Evolutionary conservation across 495 filamentous ascomycete genomes (phyloP), one percentile per base, ranked within the genome.

Genomic region (Diplogelasinospora grovesii): DNA sequence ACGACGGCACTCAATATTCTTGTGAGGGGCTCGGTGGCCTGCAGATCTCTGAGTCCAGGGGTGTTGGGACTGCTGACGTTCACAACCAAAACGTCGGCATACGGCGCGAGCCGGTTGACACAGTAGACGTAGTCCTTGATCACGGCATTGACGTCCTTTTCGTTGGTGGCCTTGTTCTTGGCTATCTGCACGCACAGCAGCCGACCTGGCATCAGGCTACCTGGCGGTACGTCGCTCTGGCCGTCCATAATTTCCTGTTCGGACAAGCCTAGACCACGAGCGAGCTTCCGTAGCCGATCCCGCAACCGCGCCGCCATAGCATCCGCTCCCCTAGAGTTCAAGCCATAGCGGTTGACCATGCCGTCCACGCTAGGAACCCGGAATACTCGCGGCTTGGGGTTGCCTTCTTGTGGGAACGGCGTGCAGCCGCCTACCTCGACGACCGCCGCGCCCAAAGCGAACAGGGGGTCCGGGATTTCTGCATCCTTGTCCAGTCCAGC

Each of bases 11-110:
- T 72, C 29, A 98, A 63, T 36, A 97, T 82, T 39, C 74, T 64
- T 4, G 87, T 89, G 36, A 98, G 63, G 4, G 88, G 89, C 20
- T 81, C 87, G 2, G 79, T 72, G 8, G 79, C 79, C 68, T 98
- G 92, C 24, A 97, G 69, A 26, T 81, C 78, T 10, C 92, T 75
- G 14, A 98, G 71, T 1, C 92, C 89, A 0, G 90, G 89, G 0
- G 90, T 95, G 62, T 98, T 98, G 5, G 92, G 92, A 46, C 85
- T 90, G 46, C 88, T 95, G 15, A 97, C 92, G 53, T 97, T 98
- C 45, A 98, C 92, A 4, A 95, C 89, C 4, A 98, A 64, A 22
- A 98, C 86, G 53, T 98, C 92, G 3, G 92, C 88, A 53, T 94
- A 98, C 27, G 68, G 75, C 2, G 78, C 92, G 6, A 98, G 66